Evolutionary conservation across 306 rosid species (phyloP).

Genomic region (Urtica urens): DNA sequence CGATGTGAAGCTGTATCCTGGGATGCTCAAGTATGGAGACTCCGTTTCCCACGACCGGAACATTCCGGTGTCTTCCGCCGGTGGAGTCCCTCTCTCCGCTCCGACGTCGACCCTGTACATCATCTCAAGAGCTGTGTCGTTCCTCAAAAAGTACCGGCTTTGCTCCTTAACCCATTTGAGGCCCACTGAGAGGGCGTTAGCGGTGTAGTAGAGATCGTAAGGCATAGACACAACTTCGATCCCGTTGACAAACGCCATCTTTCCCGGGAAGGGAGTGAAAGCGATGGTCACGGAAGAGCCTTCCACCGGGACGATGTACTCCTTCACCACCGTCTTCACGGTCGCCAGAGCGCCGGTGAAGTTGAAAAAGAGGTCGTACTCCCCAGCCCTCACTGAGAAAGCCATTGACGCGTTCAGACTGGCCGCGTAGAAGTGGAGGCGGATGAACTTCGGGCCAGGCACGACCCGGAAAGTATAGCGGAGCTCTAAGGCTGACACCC

Average conservation of each 20-base stretch:
- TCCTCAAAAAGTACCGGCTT: too few relatives aligned
- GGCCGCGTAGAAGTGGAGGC: conserved; percentile 28
- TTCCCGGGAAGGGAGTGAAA: conserved; percentile 18
- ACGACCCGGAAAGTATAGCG: conserved; percentile 30
- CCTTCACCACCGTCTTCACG: not conserved
- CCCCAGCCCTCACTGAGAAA: conserved; percentile 41
- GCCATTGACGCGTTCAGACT: conserved; percentile 20
- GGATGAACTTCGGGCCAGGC: conserved; percentile 35
- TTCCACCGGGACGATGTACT: not conserved
- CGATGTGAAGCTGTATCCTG: not conserved
- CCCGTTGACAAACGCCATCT: conserved; percentile 53
- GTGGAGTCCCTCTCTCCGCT: not conserved
- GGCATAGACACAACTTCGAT: conserved; percentile 73
- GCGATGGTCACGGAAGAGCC: conserved; percentile 16
- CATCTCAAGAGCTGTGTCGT: conserved; percentile 11
- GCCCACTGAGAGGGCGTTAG: not conserved
- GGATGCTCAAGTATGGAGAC: not conserved
- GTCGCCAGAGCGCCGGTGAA: conserved; percentile 25
- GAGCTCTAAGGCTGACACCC: conserved; percentile 25
- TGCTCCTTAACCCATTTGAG: not conserved
- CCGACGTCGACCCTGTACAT: conserved; percentile 10
- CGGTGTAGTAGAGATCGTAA: conserved; percentile 26
- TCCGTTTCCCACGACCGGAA: conserved; percentile 10
- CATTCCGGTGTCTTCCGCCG: not conserved
- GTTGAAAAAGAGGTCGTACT: conserved; percentile 29